These are phyloP conservation scores for Penicillium dipodomyicola DNA, from an alignment of 495 filamentous ascomycete genomes.

Conservation along the genomic window DNA sequence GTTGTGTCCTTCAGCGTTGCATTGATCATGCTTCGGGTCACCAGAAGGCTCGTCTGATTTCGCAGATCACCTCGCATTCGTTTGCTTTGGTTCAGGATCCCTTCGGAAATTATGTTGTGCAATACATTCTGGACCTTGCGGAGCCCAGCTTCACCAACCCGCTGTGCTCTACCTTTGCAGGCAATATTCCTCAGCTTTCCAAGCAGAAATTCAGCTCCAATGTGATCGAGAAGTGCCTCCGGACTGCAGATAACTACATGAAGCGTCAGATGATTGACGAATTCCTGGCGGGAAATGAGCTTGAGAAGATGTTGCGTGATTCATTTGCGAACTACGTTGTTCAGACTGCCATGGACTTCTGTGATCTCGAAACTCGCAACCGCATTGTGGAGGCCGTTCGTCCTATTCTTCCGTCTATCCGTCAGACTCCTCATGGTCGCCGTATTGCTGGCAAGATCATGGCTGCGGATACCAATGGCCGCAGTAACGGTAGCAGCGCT, in stretches of 20 bases:
- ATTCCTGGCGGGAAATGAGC: conserved; percentile 68
- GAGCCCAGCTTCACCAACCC: conserved; percentile 81
- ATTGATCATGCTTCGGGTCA: conserved; percentile 91
- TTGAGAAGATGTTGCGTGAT: conserved; percentile 84
- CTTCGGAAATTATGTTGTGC: conserved; percentile 97
- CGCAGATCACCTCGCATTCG: conserved; percentile 78
- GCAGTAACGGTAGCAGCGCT: conserved; percentile 37
- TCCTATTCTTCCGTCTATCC: conserved; percentile 75
- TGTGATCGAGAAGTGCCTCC: conserved; percentile 95
- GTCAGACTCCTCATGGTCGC: conserved; percentile 87
- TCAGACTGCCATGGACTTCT: conserved; percentile 90
- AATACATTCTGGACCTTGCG: conserved; percentile 93
- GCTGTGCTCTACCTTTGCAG: conserved; percentile 71
- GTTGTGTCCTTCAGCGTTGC: conserved; percentile 96
- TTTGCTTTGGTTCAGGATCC: conserved; percentile 88
- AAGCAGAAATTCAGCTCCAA: conserved; percentile 99
- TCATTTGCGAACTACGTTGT: conserved; percentile 96
- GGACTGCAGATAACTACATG: conserved; percentile 65
- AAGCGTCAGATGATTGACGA: conserved; percentile 82
- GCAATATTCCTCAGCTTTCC: conserved; percentile 71
- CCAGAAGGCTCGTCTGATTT: conserved; percentile 84
- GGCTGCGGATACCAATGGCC: conserved; percentile 37
- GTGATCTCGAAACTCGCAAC: conserved; percentile 65
- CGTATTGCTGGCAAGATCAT: conserved; percentile 84
- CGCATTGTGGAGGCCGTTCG: conserved; percentile 78